Evolutionary conservation across 2,329 filamentous ascomycete genomes (phyloP), one percentile per base, ranked within the genome.

Genomic region (Trichophyton mentagrophytes): DNA sequence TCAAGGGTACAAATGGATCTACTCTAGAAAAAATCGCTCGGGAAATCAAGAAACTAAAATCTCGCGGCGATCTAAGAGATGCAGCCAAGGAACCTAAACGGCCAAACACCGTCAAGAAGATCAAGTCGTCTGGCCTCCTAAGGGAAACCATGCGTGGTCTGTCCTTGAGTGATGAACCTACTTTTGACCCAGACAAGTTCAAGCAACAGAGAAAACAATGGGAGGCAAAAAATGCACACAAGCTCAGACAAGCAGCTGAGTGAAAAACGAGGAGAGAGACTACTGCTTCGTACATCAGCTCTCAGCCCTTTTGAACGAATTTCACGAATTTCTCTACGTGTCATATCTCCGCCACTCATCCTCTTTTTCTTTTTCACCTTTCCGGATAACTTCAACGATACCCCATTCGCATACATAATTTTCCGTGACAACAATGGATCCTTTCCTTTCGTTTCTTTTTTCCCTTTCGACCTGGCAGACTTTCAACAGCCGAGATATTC

Each of bases 21-120:
- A 76, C 78, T n/a, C 72, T 85, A 9, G 82, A 85, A 71, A 80
- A 80, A 66, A 79, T 85, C 62, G 80, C 81, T 9, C 77, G 80
- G 42, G 82, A 84, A 64, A 74, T 85, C 64, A 79, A 78, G 64
- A 79, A 80, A 65, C 83, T 85, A 70, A 79, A 80, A 55, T 80
- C 81, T 59, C 78, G 77, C 56, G 76, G 76, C 62, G 77, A 82
- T 46, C 75, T 82, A n/a, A 76, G 77, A 25, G 76, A 46, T 7
- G 46, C 20, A 20, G 55, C 36, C 20, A 69, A 66, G 58, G 67
- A 69, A 55, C 64, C 66, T 33, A 67, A 65, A 57, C 66, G 64
- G 13, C 61, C 63, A 33, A 68, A 67, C 59, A 44, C 59, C 38
- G 62, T 75, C 20, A 69, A 68, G 61, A 73, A 71, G 65, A 74